Evolutionary conservation across 1,284 basidiomycete genomes (phyloP).

Genomic region (Singerocomus inundabilis): DNA sequence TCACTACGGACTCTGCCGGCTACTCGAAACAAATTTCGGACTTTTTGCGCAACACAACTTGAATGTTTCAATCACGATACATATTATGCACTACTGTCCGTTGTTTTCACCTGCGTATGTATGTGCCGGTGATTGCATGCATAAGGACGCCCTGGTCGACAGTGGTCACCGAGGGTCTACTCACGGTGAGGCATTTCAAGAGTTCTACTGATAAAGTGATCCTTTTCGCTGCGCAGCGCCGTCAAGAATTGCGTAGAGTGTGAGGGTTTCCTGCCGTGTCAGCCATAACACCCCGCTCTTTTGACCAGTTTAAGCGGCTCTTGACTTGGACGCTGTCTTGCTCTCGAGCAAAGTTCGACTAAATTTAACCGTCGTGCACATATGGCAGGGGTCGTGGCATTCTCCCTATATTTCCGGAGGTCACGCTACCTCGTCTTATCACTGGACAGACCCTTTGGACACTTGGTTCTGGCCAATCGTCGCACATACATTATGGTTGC

Average conservation of each 20-base stretch:
- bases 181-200: neutral
- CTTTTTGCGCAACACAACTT: neutral
- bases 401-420: neutral
- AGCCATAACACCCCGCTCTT: neutral
- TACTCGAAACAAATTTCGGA: neutral
- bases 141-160: neutral
- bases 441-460: neutral
- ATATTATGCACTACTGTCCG: too few relatives aligned
- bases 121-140: neutral
- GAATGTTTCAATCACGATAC: too few relatives aligned
- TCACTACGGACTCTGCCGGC: conserved; percentile 6
- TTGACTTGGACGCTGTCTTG: neutral
- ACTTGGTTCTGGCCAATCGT: neutral
- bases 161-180: neutral
- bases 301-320: neutral
- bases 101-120: conserved; percentile 3
- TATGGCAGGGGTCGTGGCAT: neutral
- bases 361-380: neutral
- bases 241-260: neutral
- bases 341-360: neutral
- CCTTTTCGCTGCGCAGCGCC: neutral
- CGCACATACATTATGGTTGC: neutral
- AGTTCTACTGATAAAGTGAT: neutral
- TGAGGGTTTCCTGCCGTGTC: too few relatives aligned
- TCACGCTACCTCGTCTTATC: neutral